Evolutionary conservation across 768 basidiomycete species (phyloP), one percentile per base, ranked within the genome.

Genomic region (Tricholoma bakamatsutake): DNA sequence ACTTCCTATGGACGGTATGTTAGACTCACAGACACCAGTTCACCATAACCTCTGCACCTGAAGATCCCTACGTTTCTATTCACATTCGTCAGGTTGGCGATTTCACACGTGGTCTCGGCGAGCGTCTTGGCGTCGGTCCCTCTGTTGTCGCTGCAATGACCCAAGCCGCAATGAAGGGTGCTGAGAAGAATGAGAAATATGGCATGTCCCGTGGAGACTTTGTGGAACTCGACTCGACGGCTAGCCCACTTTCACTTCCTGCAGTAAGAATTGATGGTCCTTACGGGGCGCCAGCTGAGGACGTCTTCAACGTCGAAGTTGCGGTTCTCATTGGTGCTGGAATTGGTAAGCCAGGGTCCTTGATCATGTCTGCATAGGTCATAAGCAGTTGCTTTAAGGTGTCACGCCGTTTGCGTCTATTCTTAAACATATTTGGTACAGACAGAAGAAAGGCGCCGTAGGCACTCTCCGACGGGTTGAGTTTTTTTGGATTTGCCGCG

Each of bases 371-470:
- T 15, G 24, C n/a, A 17, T 59, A 9, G 45, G 12, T 60, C 35
- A 37, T 56, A 40, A 57, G 35, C 17, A 10, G 31, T 37, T 33
- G 40, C 34, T 59, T 37, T 37, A 56, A 88, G 86, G 88, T 72
- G 92, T 98, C 42, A 96, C 95, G 11, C 94, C 94, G 0, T 98
- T 96, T 64, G 93, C 93, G 0, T 92, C 90, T 17, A 95, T 98
- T 64, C 76, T 98, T 61, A 95, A 94, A 73, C 89, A 97, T 67
- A 91, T 98, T 58, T 95, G 93, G 93, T 95, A 96, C 74, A 83
- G 84, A 62, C 93, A 95, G 70, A 85, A 83, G 73, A 80, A 78
- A 55, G 86, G 87, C 40, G 79, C 82, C 56, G 74, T 95, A 34
- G 90, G 90, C 31, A 81, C 85, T 30, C 83, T 98, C 55, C 85